Evolutionary conservation across 495 filamentous ascomycete species (phyloP).

Genomic region (Trichocladium antarcticum): DNA sequence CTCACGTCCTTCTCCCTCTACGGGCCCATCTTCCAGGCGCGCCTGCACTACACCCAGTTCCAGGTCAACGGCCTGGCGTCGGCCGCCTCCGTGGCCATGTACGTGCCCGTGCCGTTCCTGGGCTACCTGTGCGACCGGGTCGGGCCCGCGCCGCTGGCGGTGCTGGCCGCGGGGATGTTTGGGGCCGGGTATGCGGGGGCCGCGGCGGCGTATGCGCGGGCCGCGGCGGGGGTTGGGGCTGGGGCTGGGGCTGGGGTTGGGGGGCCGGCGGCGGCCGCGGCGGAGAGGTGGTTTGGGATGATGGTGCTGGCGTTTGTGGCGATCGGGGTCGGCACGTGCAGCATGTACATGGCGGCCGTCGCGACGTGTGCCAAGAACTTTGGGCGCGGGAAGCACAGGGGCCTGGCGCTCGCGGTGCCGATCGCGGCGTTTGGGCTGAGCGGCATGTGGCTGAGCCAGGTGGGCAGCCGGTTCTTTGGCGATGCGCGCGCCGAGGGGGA

Average conservation of each 20-base stretch:
- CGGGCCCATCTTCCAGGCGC: constrained; percentile 72
- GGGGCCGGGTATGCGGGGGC: constrained; percentile 74
- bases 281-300: constrained; percentile 60
- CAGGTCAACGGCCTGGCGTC: constrained; percentile 84
- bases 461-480: constrained; percentile 69
- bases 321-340: constrained; percentile 71
- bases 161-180: constrained; percentile 62
- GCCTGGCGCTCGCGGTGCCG: constrained; percentile 76
- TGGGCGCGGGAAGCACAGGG: constrained; percentile 73
- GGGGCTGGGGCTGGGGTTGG: constrained; percentile 8
- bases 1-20: constrained; percentile 86
- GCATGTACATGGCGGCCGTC: constrained; percentile 77
- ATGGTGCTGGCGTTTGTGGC: constrained; percentile 77
- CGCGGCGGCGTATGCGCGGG: constrained; percentile 61
- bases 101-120: constrained; percentile 77
- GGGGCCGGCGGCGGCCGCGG: constrained; percentile 22
- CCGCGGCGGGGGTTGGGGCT: constrained; percentile 31
- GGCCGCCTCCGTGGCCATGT: constrained; percentile 73
- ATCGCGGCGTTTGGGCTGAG: constrained; percentile 90
- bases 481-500: constrained; percentile 54
- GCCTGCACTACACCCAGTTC: constrained; percentile 75
- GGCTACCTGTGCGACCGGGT: constrained; percentile 85
- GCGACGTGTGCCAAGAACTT: constrained; percentile 98
- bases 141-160: constrained; percentile 60
- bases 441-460: constrained; percentile 87